Evolutionary conservation across 106 monocot species (phyloP), one percentile per base, ranked within the genome.

Genomic region (Dioscorea alata): DNA sequence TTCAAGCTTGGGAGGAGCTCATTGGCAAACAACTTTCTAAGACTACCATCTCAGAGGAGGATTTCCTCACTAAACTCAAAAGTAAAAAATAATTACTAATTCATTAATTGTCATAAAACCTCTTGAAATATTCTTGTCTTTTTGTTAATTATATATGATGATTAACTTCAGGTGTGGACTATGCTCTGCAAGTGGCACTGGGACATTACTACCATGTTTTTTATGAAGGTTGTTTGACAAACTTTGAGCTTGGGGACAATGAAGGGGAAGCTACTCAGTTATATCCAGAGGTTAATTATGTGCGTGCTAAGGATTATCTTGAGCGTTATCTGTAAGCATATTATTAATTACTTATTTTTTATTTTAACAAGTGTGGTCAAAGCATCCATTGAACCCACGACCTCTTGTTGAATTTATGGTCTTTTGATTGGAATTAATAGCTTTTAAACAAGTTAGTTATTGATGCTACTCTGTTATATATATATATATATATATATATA

Each of bases 141-240:
- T n/a, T n/a, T n/a, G n/a, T n/a, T n/a, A n/a, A n/a, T n/a, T n/a
- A n/a, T n/a, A n/a, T n/a, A 42, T 42, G 42, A 42, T 42, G 42
- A 42, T 42, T 42, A 42, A 42, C 6, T 42, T 17, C 79, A 92
- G 88, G 65, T 13, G 3, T 61, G 57, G 85, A 92, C 4, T 78
- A 74, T 68, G 75, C 74, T 12, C n/a, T 63, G 21, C 85, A 88
- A 33, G 85, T 80, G 0, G 91, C 74, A 7, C 6, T 72, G 12
- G 82, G 77, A 8, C 91, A 87, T 25, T 91, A 60, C 74, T 87
- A 80, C 66, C 79, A 91, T 31, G 48, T 87, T 13, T 82, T 59
- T 34, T 83, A 83, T 57, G 75, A 83, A 54, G 91, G 88, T 16
- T 83, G 91, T 50, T 64, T 88, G 63, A 75, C 85, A 33, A 85